Base-by-base conservation (phyloP, 148 eudicot species). In the Camellia granthamiana region DNA sequence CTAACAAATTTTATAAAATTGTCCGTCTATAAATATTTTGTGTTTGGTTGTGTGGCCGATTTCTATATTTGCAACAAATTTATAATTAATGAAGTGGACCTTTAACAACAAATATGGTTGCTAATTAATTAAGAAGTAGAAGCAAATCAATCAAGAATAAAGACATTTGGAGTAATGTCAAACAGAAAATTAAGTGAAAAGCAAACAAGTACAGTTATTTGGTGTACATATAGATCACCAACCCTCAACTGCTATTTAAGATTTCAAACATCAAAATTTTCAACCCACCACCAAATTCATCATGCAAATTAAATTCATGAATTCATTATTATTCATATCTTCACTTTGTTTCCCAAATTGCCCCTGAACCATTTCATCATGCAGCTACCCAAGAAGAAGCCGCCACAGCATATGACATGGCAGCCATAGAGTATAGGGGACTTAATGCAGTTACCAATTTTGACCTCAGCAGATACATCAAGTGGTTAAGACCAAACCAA, bases 351-450 rank as follows among this genome's bases (percentile, higher is more conserved):
- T 38, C 38, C 78, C 72, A 79, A 55, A 79, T 30, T 72, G 49
- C 55, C 86, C 86, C 67, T 81, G 0, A 81, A 52, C 44, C 1
- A 15, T 59, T 77, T 51, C 55, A 23, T 43, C 18, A 30, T 77
- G 78, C 89, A 94, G 98, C 92, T 47, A 94, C 98, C 2, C 98
- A 94, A 81, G 98, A 94, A 85, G 98, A 94, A 83, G 98, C 98
- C 0, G 98, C 97, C 64, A 85, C 89, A 0, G 98, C 98, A 7
- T 94, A 94, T 42, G 97, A 94, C 86, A 88, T 87, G 81, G 98
- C 98, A 38, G 98, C 98, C 14, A 89, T 94, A 21, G 88, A 94
- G 78, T 84, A 91, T 74, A 86, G 97, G 1, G 98, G 98, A 30
- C 84, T 84, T 49, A 90, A 94, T 56, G 98, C 98, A 3, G 92